Percentiles rank a stretch among this genome's conserved stretches.
Evolutionary conservation across 2,329 filamentous ascomycete genomes (phyloP).

Genomic region (Colletotrichum euphorbiae): DNA sequence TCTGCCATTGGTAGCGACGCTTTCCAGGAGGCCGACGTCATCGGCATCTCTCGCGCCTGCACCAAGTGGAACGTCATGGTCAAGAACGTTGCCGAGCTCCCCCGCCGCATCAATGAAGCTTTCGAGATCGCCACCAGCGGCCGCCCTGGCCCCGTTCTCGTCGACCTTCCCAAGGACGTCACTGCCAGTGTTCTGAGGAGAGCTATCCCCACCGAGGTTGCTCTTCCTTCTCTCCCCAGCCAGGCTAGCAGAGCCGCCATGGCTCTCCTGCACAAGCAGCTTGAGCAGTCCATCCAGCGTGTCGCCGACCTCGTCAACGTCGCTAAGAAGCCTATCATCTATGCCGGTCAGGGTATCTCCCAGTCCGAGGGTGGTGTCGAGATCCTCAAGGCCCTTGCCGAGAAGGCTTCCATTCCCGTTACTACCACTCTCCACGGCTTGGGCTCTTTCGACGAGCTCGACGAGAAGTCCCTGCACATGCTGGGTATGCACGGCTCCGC

Average conservation of each 20-base stretch:
- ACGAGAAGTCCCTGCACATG: constrained; percentile 97
- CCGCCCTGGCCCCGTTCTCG: constrained; percentile 91
- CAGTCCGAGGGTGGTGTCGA: constrained; percentile 81
- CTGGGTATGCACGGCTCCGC: constrained; percentile 98
- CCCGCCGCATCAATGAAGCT: constrained; percentile 94
- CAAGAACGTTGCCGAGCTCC: constrained; percentile 92
- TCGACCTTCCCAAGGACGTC: constrained; percentile 96
- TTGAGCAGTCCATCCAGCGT: constrained; percentile 78
- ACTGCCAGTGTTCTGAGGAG: constrained; percentile 85
- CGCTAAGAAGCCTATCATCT: constrained; percentile 94
- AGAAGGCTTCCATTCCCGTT: constrained; percentile 92
- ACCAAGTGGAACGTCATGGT: constrained; percentile 99
- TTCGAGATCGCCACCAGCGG: constrained; percentile 98
- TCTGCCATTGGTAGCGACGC: constrained; percentile 92
- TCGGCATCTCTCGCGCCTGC: constrained; percentile 93
- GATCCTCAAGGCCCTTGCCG: constrained; percentile 85
- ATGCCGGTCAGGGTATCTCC: constrained; percentile 91
- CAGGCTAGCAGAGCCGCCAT: constrained; percentile 86
- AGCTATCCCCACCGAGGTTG: constrained; percentile 82
- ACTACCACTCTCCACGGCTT: constrained; percentile 96
- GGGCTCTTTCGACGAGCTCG: constrained; percentile 91
- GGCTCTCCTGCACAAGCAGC: constrained; percentile 77
- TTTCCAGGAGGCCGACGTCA: constrained; percentile 95
- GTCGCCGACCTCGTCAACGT: constrained; percentile 87
- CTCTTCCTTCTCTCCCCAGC: constrained; percentile 83